These are phyloP conservation scores for Amanita subjunquillea DNA, from an alignment of 768 basidiomycete species.

Conservation along the genomic window DNA sequence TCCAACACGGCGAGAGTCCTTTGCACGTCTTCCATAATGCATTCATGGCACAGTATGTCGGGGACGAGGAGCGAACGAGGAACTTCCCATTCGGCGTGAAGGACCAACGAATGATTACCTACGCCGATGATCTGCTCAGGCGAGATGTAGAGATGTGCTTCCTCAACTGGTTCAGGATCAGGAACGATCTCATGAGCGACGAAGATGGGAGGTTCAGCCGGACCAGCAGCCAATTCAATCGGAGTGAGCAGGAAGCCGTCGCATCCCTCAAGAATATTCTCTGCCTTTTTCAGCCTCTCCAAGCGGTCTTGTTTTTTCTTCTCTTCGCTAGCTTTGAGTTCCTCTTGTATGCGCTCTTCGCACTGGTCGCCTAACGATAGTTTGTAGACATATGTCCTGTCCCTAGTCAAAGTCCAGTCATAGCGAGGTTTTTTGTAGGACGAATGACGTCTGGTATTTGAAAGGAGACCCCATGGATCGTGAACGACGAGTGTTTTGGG, in stretches of 20 bases:
- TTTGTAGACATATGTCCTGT: slow-evolving; percentile 20
- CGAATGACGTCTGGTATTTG: neutral
- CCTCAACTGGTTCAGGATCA: slow-evolving; percentile 14
- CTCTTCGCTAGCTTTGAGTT: neutral
- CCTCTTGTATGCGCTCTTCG: neutral
- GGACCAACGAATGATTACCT: slow-evolving; percentile 46
- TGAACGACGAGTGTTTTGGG: slow-evolving; percentile 15
- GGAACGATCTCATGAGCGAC: slow-evolving; percentile 19
- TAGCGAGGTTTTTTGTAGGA: neutral
- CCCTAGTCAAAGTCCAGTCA: slow-evolving; percentile 19
- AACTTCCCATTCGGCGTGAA: slow-evolving; percentile 40
- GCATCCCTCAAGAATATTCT: neutral
- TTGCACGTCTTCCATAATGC: slow-evolving; percentile 21
- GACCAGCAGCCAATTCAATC: slow-evolving; percentile 4
- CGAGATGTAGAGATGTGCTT: slow-evolving; percentile 41
- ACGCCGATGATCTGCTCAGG: slow-evolving; percentile 23
- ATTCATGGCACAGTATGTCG: slow-evolving; percentile 25
- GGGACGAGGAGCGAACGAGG: slow-evolving; percentile 29
- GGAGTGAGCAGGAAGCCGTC: slow-evolving; percentile 9
- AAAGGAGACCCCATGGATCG: slow-evolving; percentile 13
- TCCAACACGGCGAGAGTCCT: slow-evolving; percentile 16
- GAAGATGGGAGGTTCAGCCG: slow-evolving; percentile 16
- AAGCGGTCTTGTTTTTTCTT: neutral
- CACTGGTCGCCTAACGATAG: slow-evolving; percentile 10
- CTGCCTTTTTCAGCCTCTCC: slow-evolving; percentile 1